Percentiles rank a stretch among this genome's conserved stretches.
phyloP scores from a whole-genome alignment of 352 stramenopile genomes.

The Elongisporangium anandrum region DNA sequence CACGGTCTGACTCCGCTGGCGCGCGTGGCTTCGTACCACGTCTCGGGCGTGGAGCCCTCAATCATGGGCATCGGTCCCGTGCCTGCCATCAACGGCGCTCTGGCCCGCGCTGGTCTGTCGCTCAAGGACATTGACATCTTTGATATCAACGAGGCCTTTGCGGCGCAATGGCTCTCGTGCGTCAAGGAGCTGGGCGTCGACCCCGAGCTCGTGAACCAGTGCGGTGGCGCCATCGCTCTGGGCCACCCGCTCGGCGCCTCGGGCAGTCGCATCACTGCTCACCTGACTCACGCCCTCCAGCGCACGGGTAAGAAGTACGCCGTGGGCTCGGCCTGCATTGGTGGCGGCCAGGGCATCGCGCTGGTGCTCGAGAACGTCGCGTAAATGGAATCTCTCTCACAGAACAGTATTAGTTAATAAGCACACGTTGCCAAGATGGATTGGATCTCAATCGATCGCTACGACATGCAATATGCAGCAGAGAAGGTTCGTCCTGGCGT shows the following conservation, averaged over 20 bases:
- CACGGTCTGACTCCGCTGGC: constrained; percentile 93
- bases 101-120: constrained; percentile 85
- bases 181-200: constrained; percentile 96
- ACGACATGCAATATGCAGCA: constrained; percentile 1
- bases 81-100: constrained; percentile 91
- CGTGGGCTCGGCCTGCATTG: constrained; percentile 97
- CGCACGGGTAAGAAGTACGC: constrained; percentile 90
- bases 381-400: constrained; percentile 24
- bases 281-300: constrained; percentile 87
- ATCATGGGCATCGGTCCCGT: constrained; percentile 99
- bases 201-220: constrained; percentile 90
- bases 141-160: constrained; percentile 99
- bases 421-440: not conserved
- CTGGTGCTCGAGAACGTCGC: constrained; percentile 92
- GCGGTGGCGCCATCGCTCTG: constrained; percentile 95
- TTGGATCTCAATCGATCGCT: not conserved
- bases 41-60: constrained; percentile 92
- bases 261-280: constrained; percentile 89
- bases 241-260: constrained; percentile 96
- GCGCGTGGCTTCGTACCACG: constrained; percentile 89
- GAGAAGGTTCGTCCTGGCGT: not conserved
- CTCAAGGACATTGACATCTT: constrained; percentile 95
- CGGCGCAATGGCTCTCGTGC: constrained; percentile 94
- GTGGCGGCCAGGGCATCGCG: constrained; percentile 97
- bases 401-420: not conserved